Evolutionary conservation across 176 grass and related monocot genomes (phyloP).

Genomic region (Carex myosuroides): DNA sequence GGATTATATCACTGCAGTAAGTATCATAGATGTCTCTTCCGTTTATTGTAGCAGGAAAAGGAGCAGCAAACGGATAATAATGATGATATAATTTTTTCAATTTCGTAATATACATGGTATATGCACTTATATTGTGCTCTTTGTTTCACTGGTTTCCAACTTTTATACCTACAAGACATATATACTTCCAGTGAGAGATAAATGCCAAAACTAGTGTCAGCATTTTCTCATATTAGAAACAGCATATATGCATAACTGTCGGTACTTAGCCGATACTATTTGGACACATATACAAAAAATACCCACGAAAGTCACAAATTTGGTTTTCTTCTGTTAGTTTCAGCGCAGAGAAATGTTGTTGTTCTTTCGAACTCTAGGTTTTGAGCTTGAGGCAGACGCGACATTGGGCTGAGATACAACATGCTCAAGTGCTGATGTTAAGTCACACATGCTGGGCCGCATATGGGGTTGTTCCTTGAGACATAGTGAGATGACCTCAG

Average conservation of each 20-base stretch:
- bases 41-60: not conserved
- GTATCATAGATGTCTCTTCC: not conserved
- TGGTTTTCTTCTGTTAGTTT: not conserved
- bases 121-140: not conserved
- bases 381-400: not conserved
- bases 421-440: conserved; percentile 40
- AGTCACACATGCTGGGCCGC: conserved; percentile 41
- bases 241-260: conserved; percentile 4
- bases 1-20: not conserved
- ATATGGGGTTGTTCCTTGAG: conserved; percentile 45
- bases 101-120: not conserved
- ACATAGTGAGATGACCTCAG: conserved; percentile 37
- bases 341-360: not conserved
- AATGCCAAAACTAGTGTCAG: not conserved
- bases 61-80: not conserved
- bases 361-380: not conserved
- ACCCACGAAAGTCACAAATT: not conserved
- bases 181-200: not conserved
- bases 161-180: not conserved
- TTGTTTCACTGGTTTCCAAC: not conserved
- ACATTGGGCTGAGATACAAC: conserved; percentile 36
- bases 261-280: not conserved
- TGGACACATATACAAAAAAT: not conserved
- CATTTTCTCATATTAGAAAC: not conserved
- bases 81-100: not conserved